Conservation (phyloP, 2,329 filamentous ascomycete species). For the Pezicula carpinea region DNA sequence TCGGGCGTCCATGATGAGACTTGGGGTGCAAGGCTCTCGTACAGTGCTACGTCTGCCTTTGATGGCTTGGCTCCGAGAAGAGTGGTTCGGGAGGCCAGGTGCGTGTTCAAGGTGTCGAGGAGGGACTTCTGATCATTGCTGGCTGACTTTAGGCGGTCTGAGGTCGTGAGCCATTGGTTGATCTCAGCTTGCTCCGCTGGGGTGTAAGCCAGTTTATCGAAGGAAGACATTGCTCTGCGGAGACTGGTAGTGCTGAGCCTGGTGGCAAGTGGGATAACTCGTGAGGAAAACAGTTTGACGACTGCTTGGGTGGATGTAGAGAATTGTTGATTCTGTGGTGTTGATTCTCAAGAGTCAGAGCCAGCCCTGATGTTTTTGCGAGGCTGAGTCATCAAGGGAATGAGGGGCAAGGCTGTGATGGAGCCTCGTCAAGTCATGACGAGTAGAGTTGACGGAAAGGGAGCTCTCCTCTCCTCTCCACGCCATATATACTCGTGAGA, state of each 20-base stretch:
- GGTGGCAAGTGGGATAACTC: constrained; percentile 21
- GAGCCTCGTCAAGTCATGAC: too few species aligned
- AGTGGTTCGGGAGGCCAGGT: constrained; percentile 84
- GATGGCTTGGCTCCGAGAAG: constrained; percentile 87
- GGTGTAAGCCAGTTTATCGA: constrained; percentile 66
- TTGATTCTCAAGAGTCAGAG: constrained; percentile 2
- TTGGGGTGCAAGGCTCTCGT: constrained; percentile 69
- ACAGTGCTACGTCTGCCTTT: constrained; percentile 79
- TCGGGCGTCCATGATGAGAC: constrained; percentile 79
- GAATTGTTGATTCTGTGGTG: neutral
- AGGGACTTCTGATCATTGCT: constrained; percentile 54
- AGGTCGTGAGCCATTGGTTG: constrained; percentile 80
- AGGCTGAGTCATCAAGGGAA: too few species aligned
- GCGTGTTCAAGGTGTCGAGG: constrained; percentile 75
- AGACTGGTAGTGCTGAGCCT: constrained; percentile 33
- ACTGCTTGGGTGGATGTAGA: constrained; percentile 5
- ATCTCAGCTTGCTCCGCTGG: constrained; percentile 81
- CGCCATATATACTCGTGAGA: too few species aligned
- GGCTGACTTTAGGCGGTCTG: constrained; percentile 61
- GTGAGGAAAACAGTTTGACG: constrained; percentile 27
- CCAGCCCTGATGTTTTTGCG: too few species aligned
- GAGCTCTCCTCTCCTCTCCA: too few species aligned
- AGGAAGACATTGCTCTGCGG: constrained; percentile 58
- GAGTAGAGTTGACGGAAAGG: too few species aligned
- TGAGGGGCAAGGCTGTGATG: too few species aligned